Percentiles rank a stretch among this genome's conserved stretches.
Conservation (phyloP, 2,329 filamentous ascomycete species). For the Colletotrichum costaricense region DNA sequence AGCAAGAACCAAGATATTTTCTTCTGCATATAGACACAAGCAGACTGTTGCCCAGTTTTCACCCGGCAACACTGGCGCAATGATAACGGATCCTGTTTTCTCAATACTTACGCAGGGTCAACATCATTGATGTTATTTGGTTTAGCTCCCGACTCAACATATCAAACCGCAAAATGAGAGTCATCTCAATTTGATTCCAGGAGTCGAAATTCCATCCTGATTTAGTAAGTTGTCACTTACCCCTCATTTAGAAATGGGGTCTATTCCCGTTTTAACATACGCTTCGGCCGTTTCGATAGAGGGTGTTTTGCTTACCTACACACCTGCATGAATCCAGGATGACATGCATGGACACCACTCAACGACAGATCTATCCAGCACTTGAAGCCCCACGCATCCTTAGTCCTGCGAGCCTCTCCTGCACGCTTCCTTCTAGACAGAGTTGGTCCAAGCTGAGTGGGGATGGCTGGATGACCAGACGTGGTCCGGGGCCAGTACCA, state of each 20-base stretch:
- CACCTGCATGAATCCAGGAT: background rate
- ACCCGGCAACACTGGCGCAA: background rate
- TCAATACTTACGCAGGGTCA: background rate
- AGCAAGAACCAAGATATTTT: background rate
- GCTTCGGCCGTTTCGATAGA: background rate
- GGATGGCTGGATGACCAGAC: too few species aligned
- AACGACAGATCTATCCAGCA: background rate
- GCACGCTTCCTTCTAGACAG: background rate
- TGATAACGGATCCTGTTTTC: background rate
- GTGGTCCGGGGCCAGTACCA: background rate
- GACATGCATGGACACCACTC: background rate
- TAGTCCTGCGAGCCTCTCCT: background rate
- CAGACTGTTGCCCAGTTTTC: background rate
- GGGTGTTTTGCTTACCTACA: background rate
- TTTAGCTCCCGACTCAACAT: background rate
- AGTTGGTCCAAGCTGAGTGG: background rate
- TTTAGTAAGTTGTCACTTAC: background rate
- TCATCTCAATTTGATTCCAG: background rate
- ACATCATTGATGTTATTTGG: background rate
- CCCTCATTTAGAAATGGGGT: background rate
- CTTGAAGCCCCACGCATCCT: background rate
- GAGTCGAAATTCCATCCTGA: background rate
- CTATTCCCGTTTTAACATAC: background rate
- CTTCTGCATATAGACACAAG: background rate
- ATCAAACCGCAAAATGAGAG: conserved; percentile 5